Conservation (phyloP, 306 rosid genomes). For the Malus domestica region ASM211411v1 NC_041791.1:34570501-34571000, state of each 20-base stretch:
- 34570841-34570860: background rate
- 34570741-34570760: background rate
- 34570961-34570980: background rate
- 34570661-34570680: background rate
- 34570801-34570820: slow-evolving; percentile 54
- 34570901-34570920: background rate
- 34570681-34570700: background rate
- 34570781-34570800: slow-evolving; percentile 57
- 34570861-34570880: background rate
- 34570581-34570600: slow-evolving; percentile 44
- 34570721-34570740: background rate
- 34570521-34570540: slow-evolving; percentile 15
- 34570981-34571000: background rate
- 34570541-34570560: slow-evolving; percentile 51
- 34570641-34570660: background rate
- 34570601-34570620: slow-evolving; percentile 18
- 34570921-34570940: background rate
- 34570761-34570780: slow-evolving; percentile 49
- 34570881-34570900: background rate
- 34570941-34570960: background rate
- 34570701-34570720: background rate
- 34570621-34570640: background rate
- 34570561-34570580: slow-evolving; percentile 61
- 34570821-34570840: slow-evolving; percentile 49
- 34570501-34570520: background rate